phyloP scores from a whole-genome alignment of 1,139 yeast genomes.

The Trichomonascaceae sp. region DNA sequence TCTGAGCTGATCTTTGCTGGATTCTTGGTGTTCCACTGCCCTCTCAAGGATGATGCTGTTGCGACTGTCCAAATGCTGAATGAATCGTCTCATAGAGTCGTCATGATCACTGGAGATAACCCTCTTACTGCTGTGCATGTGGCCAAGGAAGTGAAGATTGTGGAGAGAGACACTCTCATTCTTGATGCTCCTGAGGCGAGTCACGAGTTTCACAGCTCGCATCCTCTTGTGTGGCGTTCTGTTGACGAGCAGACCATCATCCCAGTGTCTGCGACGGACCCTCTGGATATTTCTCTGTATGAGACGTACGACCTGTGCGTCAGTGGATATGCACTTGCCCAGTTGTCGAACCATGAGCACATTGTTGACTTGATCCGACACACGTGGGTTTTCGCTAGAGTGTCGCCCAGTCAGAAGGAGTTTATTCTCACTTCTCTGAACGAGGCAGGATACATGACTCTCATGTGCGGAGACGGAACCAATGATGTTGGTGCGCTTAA shows the following conservation, averaged over 20 bases:
- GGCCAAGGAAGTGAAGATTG: constrained; percentile 83
- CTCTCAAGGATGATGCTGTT: constrained; percentile 85
- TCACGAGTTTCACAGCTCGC: constrained; percentile 29
- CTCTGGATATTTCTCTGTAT: constrained; percentile 46
- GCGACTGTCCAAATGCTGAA: constrained; percentile 85
- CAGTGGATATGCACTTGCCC: constrained; percentile 80
- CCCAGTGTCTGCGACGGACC: constrained; percentile 52
- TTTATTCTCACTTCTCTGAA: constrained; percentile 73
- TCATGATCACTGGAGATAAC: constrained; percentile 98
- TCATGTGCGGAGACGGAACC: constrained; percentile 99
- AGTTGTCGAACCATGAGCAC: constrained; percentile 41
- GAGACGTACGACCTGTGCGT: constrained; percentile 73
- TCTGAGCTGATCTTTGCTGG: constrained; percentile 70
- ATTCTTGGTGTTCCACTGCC: constrained; percentile 93
- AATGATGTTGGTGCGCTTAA: constrained; percentile 98
- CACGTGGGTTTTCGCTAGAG: constrained; percentile 97
- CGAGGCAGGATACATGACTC: constrained; percentile 79
- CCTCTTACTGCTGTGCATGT: constrained; percentile 98
- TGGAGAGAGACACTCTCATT: constrained; percentile 70
- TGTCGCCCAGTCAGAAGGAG: constrained; percentile 93
- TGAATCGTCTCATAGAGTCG: constrained; percentile 81
- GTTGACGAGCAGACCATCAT: constrained; percentile 63
- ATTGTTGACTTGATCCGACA: constrained; percentile 63
- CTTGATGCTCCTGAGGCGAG: constrained; percentile 70
- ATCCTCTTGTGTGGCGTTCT: constrained; percentile 71